Evolutionary conservation across 2,329 filamentous ascomycete genomes (phyloP).

Genomic region (Talaromyces albobiverticillius): DNA sequence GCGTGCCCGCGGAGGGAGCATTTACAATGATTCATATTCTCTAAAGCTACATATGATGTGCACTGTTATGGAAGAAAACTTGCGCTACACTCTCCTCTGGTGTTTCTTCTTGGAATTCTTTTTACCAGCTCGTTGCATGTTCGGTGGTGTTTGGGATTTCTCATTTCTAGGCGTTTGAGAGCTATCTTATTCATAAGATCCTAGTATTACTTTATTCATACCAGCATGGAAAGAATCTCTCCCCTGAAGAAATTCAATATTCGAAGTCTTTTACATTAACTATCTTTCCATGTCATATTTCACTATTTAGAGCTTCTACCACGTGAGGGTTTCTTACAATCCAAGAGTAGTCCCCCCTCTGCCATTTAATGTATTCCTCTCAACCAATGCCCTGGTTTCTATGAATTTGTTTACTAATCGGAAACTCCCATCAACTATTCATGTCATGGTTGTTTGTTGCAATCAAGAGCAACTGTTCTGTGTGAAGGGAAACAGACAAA

Average conservation of each 20-base stretch:
- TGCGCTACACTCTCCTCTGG: not conserved
- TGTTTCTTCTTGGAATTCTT: not conserved
- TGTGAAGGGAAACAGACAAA: no score
- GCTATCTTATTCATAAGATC: not conserved
- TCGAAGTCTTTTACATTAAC: not conserved
- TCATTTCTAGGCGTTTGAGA: not conserved
- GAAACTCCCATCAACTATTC: no score
- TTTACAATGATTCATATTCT: conserved; percentile 12
- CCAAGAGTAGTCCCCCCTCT: no score
- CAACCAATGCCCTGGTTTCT: no score
- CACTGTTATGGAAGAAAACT: not conserved
- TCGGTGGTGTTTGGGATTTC: conserved; percentile 2
- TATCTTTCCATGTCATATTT: no score
- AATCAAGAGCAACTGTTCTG: no score
- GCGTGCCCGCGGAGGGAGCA: conserved; percentile 40
- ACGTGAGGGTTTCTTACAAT: no score
- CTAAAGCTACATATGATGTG: not conserved
- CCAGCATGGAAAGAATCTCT: not conserved
- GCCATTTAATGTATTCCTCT: no score
- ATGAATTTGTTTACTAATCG: no score
- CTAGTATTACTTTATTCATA: not conserved
- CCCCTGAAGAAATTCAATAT: not conserved
- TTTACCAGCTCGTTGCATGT: not conserved
- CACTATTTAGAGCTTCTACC: no score
- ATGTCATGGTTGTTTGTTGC: no score